phyloP scores from a whole-genome alignment of 257 asterid genomes.

The Nicotiana obtusifolia region DNA sequence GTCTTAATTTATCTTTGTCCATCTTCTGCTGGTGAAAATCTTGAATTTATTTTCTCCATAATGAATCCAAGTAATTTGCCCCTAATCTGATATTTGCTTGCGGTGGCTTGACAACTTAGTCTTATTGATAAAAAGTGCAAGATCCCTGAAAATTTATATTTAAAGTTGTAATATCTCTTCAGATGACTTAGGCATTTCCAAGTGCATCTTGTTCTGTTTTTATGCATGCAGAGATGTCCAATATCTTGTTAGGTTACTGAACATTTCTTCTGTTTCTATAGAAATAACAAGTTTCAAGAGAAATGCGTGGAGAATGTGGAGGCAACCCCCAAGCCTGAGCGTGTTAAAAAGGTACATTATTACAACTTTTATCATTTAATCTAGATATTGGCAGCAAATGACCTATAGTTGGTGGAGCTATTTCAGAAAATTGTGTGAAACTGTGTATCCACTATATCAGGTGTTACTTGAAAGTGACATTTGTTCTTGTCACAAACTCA shows the following conservation, averaged over 20 bases:
- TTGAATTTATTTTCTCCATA: not conserved
- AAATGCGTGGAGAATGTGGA: constrained; percentile 4
- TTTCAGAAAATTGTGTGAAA: not conserved
- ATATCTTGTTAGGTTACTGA: not conserved
- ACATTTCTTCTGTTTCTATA: not conserved
- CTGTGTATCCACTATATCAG: not conserved
- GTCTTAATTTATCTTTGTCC: not conserved
- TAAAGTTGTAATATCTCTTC: not conserved
- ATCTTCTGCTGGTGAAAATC: not conserved
- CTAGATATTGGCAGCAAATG: not conserved
- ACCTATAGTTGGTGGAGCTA: not conserved
- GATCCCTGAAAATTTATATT: not conserved
- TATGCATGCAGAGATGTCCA: not conserved
- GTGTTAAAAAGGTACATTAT: constrained; percentile 3
- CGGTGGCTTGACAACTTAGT: not conserved
- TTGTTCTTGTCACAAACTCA: not conserved
- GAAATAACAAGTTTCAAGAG: constrained; percentile 13
- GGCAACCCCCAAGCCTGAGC: constrained; percentile 6
- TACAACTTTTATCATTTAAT: not conserved
- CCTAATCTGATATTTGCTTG: not conserved
- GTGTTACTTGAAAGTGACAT: not conserved
- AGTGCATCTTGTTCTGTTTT: not conserved
- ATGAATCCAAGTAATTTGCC: not conserved
- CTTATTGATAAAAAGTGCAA: not conserved
- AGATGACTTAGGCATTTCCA: not conserved